A percentile compares a stretch with the other conserved stretches of the same genome.
Evolutionary conservation across 2,329 filamentous ascomycete species (phyloP).

Genomic region (Xylaria sp.): DNA sequence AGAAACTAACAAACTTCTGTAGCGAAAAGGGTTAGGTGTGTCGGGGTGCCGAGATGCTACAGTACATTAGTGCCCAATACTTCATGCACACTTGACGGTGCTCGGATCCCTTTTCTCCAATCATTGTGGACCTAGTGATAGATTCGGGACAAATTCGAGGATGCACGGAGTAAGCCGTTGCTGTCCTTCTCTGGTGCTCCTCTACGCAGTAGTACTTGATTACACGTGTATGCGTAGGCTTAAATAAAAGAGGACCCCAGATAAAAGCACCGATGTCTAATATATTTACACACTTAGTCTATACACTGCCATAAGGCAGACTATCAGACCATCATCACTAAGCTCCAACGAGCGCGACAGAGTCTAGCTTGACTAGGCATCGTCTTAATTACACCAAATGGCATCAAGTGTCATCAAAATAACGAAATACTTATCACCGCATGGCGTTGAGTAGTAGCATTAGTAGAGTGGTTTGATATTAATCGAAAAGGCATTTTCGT

Average conservation of each 20-base stretch:
- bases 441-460: background rate
- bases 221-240: too few relatives aligned
- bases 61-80: slow-evolving; percentile 15
- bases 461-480: background rate
- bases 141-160: slow-evolving; percentile 15
- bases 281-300: background rate
- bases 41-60: background rate
- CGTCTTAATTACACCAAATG: slow-evolving; percentile 21
- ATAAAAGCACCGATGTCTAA: background rate
- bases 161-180: slow-evolving; percentile 19
- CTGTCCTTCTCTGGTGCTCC: background rate
- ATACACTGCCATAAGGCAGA: background rate
- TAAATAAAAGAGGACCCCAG: slow-evolving; percentile 8
- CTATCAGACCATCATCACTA: slow-evolving; percentile 18
- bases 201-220: slow-evolving; percentile 21
- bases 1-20: slow-evolving; percentile 3
- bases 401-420: slow-evolving; percentile 34
- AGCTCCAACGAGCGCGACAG: slow-evolving; percentile 3
- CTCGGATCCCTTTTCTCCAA: background rate
- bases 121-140: slow-evolving; percentile 10
- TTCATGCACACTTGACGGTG: slow-evolving; percentile 21
- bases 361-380: slow-evolving; percentile 9
- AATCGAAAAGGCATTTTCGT: slow-evolving; percentile 4
- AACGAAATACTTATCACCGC: slow-evolving; percentile 8
- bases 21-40: slow-evolving; percentile 3